Base-by-base conservation (phyloP, 306 rosid species). In the Sophora flavescens region DNA sequence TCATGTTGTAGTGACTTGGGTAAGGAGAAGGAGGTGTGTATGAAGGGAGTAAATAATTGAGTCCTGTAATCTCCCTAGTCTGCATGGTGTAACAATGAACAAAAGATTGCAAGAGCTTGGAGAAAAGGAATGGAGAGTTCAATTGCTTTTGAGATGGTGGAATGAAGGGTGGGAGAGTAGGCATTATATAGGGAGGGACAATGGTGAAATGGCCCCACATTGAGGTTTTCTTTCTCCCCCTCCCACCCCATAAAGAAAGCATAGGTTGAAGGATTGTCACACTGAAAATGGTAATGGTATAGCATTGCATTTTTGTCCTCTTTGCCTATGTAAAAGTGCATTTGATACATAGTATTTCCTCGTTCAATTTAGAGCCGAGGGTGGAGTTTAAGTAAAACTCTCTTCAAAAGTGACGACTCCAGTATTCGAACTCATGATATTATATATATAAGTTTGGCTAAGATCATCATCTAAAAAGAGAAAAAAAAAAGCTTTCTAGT, bases 101-200 rank as follows among this genome's bases (percentile, higher is more conserved):
- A 26, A 35, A 54, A 73, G 77, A 56, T 45, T 69, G 59, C 28
- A 53, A 78, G 81, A 72, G 2, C 41, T 81, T 70, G 74, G 64
- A 79, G 71, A 70, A 80, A 78, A 60, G 42, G 47, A 72, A 68
- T 70, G 72, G 76, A 18, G 30, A 81, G 80, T 74, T 78, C 28
- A 50, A 72, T 83, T 85, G 51, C 85, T 70, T 72, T 68, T 78
- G 84, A 71, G 83, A 66, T 80, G 80, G 64, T 77, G 70, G 56
- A 65, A 74, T 77, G 58, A 78, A 59, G 87, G 38, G 76, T 63
- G 73, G 63, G 80, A 76, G 72, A 62, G 59, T 60, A 2, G 86
- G 86, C 38, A 13, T 88, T 91, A 84, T 93, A 93, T 93, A 93
- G 93, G 84, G 70, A 78, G 61, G 68, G 68, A 36, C 71, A 72